Percentiles rank a stretch among this genome's conserved stretches.
Conservation (phyloP, 805 yeast genomes). For the Candida alai region DNA sequence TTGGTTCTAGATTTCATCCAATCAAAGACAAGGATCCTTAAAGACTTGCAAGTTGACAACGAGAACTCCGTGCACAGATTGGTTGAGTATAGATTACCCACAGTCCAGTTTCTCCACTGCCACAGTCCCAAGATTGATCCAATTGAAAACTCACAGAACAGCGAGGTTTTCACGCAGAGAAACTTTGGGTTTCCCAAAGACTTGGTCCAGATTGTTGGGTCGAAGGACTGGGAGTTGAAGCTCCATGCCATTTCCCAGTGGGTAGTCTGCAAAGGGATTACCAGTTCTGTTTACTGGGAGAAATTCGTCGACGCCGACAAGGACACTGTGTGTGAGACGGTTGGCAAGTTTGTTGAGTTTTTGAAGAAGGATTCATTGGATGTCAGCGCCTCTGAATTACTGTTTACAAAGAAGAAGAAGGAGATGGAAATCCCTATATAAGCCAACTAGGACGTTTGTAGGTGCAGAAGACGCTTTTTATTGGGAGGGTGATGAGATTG, state of each 20-base stretch:
- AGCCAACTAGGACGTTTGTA: too few relatives aligned
- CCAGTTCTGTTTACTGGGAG: conserved; percentile 21
- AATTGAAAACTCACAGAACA: conserved; percentile 14
- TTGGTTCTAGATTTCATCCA: conserved; percentile 18
- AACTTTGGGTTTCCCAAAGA: conserved; percentile 21
- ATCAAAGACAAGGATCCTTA: conserved; percentile 7
- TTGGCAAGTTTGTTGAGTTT: conserved; percentile 19
- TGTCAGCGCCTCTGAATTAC: conserved; percentile 7
- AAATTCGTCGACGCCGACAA: conserved; percentile 13
- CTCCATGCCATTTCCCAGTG: conserved; percentile 30
- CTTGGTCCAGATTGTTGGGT: conserved; percentile 13
- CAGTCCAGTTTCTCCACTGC: conserved; percentile 27
- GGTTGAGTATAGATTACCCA: conserved; percentile 16
- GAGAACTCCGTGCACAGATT: conserved; percentile 7
- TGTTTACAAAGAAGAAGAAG: neutral
- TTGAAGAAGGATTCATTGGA: conserved; percentile 19
- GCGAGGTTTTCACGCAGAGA: conserved; percentile 16
- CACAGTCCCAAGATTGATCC: conserved; percentile 33
- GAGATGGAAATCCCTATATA: too few relatives aligned
- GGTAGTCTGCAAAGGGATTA: conserved; percentile 26
- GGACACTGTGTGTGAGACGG: conserved; percentile 18
- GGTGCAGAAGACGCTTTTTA: too few relatives aligned
- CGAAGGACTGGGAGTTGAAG: conserved; percentile 32
- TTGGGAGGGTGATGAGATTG: too few relatives aligned
- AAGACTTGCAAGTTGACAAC: conserved; percentile 8